A percentile compares a stretch with the other conserved stretches of the same genome.
Evolutionary conservation across 179 eudicot genomes (phyloP).

Genomic region (Beta corolliflora): DNA sequence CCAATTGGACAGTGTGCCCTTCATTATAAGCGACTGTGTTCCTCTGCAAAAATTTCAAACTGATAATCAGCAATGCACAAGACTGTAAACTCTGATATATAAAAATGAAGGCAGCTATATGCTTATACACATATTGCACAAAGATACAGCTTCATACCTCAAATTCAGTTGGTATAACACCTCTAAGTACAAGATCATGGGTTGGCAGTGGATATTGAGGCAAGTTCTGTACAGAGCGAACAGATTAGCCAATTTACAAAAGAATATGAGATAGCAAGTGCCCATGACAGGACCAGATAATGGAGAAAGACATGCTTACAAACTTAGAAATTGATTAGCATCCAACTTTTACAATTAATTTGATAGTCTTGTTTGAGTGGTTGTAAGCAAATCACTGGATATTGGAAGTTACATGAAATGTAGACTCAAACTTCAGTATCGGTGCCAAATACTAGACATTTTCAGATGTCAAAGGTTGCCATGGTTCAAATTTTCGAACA

Average conservation of each 20-base stretch:
- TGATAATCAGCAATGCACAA: background rate
- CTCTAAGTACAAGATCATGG: slow-evolving; percentile 60
- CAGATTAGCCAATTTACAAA: background rate
- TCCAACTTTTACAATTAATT: no score
- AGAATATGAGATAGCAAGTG: background rate
- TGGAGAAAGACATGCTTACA: background rate
- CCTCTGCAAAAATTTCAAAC: slow-evolving; percentile 34
- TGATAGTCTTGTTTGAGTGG: no score
- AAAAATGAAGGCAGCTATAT: background rate
- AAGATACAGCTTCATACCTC: slow-evolving; percentile 41
- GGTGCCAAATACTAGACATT: no score
- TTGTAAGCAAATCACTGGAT: no score
- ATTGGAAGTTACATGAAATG: no score
- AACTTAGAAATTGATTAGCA: background rate
- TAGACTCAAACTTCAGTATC: no score
- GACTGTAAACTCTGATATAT: background rate
- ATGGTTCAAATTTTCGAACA: no score
- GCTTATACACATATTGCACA: background rate
- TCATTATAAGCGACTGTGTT: slow-evolving; percentile 43
- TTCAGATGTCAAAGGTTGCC: no score
- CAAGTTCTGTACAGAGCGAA: slow-evolving; percentile 49
- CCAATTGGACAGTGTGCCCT: slow-evolving; percentile 33
- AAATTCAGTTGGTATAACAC: slow-evolving; percentile 62
- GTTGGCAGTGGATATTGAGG: slow-evolving; percentile 85
- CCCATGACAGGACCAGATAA: background rate